Evolutionary conservation across 2,329 filamentous ascomycete species (phyloP).

Genomic region (Mariannaea elegans): DNA sequence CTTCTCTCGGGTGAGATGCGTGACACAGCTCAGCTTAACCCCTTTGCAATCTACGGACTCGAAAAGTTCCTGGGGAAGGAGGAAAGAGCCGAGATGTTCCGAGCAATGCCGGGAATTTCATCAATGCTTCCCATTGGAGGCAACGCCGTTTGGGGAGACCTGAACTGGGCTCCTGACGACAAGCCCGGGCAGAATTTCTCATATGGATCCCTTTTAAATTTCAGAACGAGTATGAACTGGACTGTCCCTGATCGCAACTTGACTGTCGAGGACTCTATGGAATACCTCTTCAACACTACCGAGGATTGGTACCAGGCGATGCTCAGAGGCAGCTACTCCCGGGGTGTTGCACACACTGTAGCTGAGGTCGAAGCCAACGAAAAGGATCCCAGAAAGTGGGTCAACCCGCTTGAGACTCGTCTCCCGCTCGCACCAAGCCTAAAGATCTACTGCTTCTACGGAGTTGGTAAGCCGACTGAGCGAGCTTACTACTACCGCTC

Average conservation of each 20-base stretch:
- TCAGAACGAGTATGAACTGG: conserved; percentile 72
- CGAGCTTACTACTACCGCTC: conserved; percentile 88
- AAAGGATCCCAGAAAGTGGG: conserved; percentile 82
- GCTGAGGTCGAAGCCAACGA: conserved; percentile 86
- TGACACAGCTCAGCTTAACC: conserved; percentile 94
- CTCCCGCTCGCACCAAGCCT: conserved; percentile 87
- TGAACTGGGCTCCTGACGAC: conserved; percentile 89
- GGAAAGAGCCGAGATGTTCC: conserved; percentile 92
- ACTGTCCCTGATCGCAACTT: conserved; percentile 76
- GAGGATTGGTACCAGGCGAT: conserved; percentile 87
- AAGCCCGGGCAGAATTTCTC: conserved; percentile 74
- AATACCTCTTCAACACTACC: conserved; percentile 79
- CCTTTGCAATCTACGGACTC: conserved; percentile 94
- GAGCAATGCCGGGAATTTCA: conserved; percentile 95
- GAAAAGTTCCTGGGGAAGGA: conserved; percentile 94
- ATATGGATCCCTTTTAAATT: conserved; percentile 86
- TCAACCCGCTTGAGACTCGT: conserved; percentile 91
- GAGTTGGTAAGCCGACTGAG: conserved; percentile 92
- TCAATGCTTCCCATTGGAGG: conserved; percentile 97
- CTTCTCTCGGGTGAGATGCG: conserved; percentile 97
- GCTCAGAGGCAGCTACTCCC: conserved; percentile 80
- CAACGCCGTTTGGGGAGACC: conserved; percentile 92
- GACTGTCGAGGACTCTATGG: conserved; percentile 79
- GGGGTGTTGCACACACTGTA: conserved; percentile 83
- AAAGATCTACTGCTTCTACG: conserved; percentile 98